Percentiles rank a stretch among this genome's conserved stretches.
Evolutionary conservation across 306 rosid genomes (phyloP).

Genomic region (Castanea crenata): DNA sequence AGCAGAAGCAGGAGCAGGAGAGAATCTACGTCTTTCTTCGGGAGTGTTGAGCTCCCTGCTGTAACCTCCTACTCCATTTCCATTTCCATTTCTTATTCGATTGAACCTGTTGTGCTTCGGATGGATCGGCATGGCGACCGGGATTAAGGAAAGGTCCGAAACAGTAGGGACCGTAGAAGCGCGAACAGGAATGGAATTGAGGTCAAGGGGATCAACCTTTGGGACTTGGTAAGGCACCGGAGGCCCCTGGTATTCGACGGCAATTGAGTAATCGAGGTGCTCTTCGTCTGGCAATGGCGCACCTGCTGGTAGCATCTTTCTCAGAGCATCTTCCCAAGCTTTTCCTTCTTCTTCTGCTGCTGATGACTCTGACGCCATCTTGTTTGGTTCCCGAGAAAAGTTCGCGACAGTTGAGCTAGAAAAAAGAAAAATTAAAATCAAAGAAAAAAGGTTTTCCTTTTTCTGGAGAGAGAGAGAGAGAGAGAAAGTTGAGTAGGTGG

Average conservation of each 20-base stretch:
- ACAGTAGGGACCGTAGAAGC: conserved; percentile 28
- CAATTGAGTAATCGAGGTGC: conserved; percentile 82
- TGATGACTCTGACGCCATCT: conserved; percentile 55
- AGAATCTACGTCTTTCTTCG: conserved; percentile 47
- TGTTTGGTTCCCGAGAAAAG: conserved; percentile 40
- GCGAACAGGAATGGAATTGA: conserved; percentile 33
- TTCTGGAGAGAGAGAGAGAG: background rate
- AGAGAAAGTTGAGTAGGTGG: background rate
- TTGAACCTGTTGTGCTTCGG: conserved; percentile 41
- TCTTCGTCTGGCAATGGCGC: conserved; percentile 84
- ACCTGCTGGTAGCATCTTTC: conserved; percentile 80
- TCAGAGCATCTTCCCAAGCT: conserved; percentile 54
- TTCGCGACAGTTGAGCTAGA: conserved; percentile 10
- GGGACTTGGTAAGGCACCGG: conserved; percentile 70
- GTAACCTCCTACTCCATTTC: too few relatives aligned
- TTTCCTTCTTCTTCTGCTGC: conserved; percentile 37
- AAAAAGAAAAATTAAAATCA: background rate
- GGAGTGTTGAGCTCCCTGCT: conserved; percentile 39
- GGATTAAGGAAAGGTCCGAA: conserved; percentile 48
- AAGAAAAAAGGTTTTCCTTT: background rate
- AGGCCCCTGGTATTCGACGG: conserved; percentile 74
- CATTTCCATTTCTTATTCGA: conserved; percentile 45
- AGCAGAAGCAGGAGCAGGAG: conserved; percentile 46
- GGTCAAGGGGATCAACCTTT: conserved; percentile 60
- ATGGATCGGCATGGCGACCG: conserved; percentile 54